These are phyloP conservation scores for Betula pendula DNA, from an alignment of 306 rosid genomes.

Conservation along the genomic window DNA sequence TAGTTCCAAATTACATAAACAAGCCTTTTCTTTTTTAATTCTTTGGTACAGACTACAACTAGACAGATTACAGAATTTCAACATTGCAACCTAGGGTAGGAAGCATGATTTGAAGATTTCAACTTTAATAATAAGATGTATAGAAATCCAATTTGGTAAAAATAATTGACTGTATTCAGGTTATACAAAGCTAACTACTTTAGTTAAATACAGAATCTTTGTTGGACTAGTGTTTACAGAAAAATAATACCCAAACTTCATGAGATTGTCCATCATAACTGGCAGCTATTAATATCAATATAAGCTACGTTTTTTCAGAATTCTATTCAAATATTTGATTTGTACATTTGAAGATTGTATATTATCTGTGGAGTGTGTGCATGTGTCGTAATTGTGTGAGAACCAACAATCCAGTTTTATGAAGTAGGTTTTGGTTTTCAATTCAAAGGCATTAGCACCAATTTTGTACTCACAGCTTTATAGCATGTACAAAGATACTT, in stretches of 20 bases:
- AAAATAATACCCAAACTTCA: background rate
- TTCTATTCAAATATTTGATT: background rate
- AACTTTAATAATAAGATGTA: too few relatives aligned
- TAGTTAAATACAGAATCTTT: background rate
- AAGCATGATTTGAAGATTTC: too few relatives aligned
- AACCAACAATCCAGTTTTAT: background rate
- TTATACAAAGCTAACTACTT: background rate
- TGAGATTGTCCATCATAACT: background rate
- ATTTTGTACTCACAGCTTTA: constrained; percentile 80
- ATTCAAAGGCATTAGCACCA: constrained; percentile 9
- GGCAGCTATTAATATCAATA: background rate
- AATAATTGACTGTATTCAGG: background rate
- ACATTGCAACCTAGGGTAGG: too few relatives aligned
- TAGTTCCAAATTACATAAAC: too few relatives aligned
- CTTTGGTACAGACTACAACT: too few relatives aligned
- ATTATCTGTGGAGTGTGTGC: background rate
- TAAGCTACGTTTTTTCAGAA: background rate
- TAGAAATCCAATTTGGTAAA: background rate
- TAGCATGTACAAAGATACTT: constrained; percentile 71
- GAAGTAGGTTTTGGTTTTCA: background rate
- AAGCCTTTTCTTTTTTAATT: too few relatives aligned
- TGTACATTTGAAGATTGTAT: background rate
- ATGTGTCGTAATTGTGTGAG: background rate
- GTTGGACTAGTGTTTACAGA: background rate
- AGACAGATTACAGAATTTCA: too few relatives aligned